A percentile compares a stretch with the other conserved stretches of the same genome.
Evolutionary conservation across 345 rosid species (phyloP).

Genomic region (Turritis glabra): DNA sequence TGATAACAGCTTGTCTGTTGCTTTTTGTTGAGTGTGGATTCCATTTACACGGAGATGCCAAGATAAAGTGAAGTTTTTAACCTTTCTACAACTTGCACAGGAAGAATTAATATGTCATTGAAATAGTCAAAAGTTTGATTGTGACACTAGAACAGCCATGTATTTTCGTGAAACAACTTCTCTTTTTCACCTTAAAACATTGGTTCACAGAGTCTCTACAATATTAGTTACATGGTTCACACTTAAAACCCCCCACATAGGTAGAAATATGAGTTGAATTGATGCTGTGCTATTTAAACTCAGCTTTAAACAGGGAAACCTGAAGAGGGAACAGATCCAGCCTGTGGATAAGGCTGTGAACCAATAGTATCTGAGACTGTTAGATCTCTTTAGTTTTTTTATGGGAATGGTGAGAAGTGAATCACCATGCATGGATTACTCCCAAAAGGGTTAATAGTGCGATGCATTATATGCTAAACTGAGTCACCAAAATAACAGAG

Average conservation of each 20-base stretch:
- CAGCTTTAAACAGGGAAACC: conserved; percentile 14
- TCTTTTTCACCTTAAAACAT: conserved; percentile 7
- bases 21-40: conserved; percentile 26
- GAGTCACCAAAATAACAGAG: conserved; percentile 32
- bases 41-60: conserved; percentile 26
- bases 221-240: conserved; percentile 4
- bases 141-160: conserved; percentile 31
- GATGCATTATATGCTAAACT: conserved; percentile 33
- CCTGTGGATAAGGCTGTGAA: conserved; percentile 34
- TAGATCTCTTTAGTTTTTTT: conserved; percentile 6
- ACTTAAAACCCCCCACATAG: not conserved
- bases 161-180: conserved; percentile 2
- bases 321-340: conserved; percentile 31
- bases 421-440: conserved; percentile 39
- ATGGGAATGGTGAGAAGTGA: conserved; percentile 39
- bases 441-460: conserved; percentile 35
- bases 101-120: conserved; percentile 19
- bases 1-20: conserved; percentile 35
- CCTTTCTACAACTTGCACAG: conserved; percentile 31
- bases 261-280: not conserved
- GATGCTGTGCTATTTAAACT: not conserved
- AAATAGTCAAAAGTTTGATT: conserved; percentile 31
- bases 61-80: conserved; percentile 6
- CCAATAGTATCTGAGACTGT: conserved; percentile 23
- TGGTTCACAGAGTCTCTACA: not conserved